These are phyloP conservation scores for Neoscytalidium dimidiatum DNA, from an alignment of 2,329 filamentous ascomycete genomes.

Conservation along the genomic window DNA sequence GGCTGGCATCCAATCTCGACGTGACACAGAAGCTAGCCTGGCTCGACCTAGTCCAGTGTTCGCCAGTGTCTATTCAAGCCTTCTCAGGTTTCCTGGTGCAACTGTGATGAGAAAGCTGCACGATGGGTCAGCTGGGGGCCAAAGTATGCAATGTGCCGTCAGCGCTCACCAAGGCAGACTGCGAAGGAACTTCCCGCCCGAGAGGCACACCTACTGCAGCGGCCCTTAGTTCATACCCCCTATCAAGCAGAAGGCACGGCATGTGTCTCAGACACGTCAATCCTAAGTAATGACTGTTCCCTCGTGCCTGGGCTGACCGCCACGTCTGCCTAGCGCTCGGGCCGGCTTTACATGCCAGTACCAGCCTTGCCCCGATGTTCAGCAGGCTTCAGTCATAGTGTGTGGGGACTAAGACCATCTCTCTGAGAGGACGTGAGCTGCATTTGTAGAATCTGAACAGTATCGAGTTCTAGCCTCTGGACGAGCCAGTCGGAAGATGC, in stretches of 20 bases:
- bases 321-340: background rate
- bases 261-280: background rate
- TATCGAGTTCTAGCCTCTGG: too few relatives aligned
- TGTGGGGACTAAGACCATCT: too few relatives aligned
- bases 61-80: too few relatives aligned
- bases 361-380: too few relatives aligned
- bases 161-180: background rate
- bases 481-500: too few relatives aligned
- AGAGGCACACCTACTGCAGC: background rate
- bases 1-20: background rate
- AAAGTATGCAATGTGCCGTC: background rate
- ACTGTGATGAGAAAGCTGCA: too few relatives aligned
- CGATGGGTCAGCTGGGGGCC: background rate
- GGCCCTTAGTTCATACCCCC: background rate
- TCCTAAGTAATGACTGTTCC: background rate
- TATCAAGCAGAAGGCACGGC: background rate
- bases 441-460: too few relatives aligned
- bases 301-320: background rate
- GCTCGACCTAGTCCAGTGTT: background rate
- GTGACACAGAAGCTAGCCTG: background rate
- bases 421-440: too few relatives aligned
- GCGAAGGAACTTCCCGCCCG: background rate
- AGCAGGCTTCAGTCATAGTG: too few relatives aligned
- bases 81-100: too few relatives aligned
- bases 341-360: background rate